Percentiles rank a stretch among this genome's conserved stretches.
phyloP scores from a whole-genome alignment of 2,329 filamentous ascomycete species.

The Cryphonectria nitschkei region DNA sequence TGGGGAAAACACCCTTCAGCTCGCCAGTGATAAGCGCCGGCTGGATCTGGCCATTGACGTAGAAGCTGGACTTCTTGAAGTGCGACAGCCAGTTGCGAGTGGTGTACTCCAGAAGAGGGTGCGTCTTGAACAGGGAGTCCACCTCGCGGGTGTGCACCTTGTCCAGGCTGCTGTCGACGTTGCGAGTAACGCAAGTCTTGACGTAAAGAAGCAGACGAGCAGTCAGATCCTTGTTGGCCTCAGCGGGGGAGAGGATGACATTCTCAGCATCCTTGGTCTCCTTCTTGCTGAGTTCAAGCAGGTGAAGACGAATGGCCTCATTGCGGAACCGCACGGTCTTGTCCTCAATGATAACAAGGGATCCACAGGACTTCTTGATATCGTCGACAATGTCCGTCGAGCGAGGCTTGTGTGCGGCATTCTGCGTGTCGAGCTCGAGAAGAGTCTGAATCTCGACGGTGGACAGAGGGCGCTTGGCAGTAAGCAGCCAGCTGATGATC shows the following conservation, averaged over 20 bases:
- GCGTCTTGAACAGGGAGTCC: slow-evolving; percentile 25
- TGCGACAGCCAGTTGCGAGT: slow-evolving; percentile 29
- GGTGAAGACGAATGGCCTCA: slow-evolving; percentile 29
- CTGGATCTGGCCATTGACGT: slow-evolving; percentile 24
- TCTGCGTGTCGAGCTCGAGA: slow-evolving; percentile 29
- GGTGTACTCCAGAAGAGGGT: slow-evolving; percentile 28
- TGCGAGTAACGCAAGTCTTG: slow-evolving; percentile 28
- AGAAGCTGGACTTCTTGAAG: slow-evolving; percentile 29
- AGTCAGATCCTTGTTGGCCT: slow-evolving; percentile 30
- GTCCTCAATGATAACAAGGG: slow-evolving; percentile 29
- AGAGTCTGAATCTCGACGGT: slow-evolving; percentile 30
- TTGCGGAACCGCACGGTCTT: slow-evolving; percentile 31
- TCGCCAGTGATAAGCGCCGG: slow-evolving; percentile 18
- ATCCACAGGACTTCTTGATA: slow-evolving; percentile 29
- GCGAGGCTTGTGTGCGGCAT: slow-evolving; percentile 28
- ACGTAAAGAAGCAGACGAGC: slow-evolving; percentile 28
- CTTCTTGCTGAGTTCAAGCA: slow-evolving; percentile 30
- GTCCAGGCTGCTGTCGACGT: slow-evolving; percentile 29
- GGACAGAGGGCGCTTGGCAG: slow-evolving; percentile 29
- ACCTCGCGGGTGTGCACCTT: slow-evolving; percentile 23
- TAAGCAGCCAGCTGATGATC: slow-evolving; percentile 30
- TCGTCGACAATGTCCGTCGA: slow-evolving; percentile 30
- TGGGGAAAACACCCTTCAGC: slow-evolving; percentile 26
- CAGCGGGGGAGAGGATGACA: slow-evolving; percentile 22
- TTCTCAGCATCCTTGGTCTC: slow-evolving; percentile 29